Conservation (phyloP, 148 eudicot species). For the Silene conica region DNA sequence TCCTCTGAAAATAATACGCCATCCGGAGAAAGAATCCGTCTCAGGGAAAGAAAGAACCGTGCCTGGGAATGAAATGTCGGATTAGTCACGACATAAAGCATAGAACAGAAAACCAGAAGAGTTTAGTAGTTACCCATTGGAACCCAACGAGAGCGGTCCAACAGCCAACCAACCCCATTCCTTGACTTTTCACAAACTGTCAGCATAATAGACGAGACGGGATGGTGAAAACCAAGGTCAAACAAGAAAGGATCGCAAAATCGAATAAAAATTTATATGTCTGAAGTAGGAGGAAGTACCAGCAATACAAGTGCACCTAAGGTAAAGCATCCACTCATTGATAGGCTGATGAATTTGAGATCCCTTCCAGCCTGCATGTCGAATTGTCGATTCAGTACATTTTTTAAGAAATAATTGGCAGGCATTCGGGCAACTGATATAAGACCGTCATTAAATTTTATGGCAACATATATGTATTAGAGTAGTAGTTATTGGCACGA, state of each 20-base stretch:
- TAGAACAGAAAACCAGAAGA: not conserved
- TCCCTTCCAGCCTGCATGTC: conserved; percentile 84
- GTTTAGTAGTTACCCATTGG: conserved; percentile 50
- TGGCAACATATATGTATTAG: no score
- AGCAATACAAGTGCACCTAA: conserved; percentile 59
- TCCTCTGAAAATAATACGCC: conserved; percentile 70
- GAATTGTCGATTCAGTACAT: conserved; percentile 3
- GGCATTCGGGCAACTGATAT: no score
- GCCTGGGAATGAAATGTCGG: conserved; percentile 33
- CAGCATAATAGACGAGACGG: conserved; percentile 3
- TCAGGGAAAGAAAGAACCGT: conserved; percentile 52
- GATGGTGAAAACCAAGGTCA: not conserved
- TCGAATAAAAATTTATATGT: no score
- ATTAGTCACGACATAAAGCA: not conserved
- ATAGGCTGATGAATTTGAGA: conserved; percentile 59
- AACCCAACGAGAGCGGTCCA: conserved; percentile 75
- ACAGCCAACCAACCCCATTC: conserved; percentile 56
- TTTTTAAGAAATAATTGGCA: no score
- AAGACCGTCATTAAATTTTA: no score
- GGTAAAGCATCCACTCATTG: conserved; percentile 69
- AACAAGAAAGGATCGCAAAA: not conserved
- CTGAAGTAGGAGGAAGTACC: conserved; percentile 35
- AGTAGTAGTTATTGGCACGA: not conserved
- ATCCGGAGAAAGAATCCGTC: conserved; percentile 54
- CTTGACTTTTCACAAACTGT: conserved; percentile 52